phyloP scores from a whole-genome alignment of 345 rosid species.

The Eutrema yunnanense region DNA sequence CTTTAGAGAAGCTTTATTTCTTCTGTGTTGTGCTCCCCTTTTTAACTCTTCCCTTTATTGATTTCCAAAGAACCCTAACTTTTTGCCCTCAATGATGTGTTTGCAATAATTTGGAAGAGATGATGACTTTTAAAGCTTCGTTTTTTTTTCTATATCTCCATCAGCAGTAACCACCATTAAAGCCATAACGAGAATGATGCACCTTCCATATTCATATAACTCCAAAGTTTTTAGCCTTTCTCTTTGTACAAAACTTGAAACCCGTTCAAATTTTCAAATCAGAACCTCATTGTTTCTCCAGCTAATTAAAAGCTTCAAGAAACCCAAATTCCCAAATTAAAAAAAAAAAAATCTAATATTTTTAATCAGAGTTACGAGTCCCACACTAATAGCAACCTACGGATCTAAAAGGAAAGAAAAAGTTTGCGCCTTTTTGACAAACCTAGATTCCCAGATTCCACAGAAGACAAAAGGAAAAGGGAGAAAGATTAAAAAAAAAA shows the following conservation, averaged over 20 bases:
- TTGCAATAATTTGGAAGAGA: constrained; percentile 21
- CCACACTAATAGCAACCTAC: constrained; percentile 3
- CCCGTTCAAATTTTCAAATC: constrained; percentile 17
- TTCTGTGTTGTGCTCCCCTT: constrained; percentile 1
- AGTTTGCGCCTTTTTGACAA: constrained; percentile 26
- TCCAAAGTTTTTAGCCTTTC: constrained; percentile 27
- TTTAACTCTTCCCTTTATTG: background rate
- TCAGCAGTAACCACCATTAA: constrained; percentile 28
- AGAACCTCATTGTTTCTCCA: constrained; percentile 24
- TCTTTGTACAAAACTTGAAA: constrained; percentile 29
- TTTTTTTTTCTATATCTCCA: constrained; percentile 13
- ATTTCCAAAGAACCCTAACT: background rate
- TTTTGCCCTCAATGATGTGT: constrained; percentile 24
- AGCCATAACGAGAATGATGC: constrained; percentile 29
- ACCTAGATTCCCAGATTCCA: constrained; percentile 30
- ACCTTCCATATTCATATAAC: constrained; percentile 43
- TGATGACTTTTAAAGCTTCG: constrained; percentile 20
- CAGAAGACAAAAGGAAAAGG: constrained; percentile 2
- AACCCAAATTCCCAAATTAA: background rate
- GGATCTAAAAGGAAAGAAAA: constrained; percentile 18
- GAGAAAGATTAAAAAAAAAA: background rate
- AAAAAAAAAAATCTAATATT: background rate
- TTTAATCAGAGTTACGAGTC: constrained; percentile 2
- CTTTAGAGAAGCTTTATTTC: constrained; percentile 5
- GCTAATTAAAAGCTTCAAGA: constrained; percentile 34